Evolutionary conservation across 805 yeast species (phyloP), one percentile per base, ranked within the genome.

Genomic region (Nakazawaea wickerhamii): DNA sequence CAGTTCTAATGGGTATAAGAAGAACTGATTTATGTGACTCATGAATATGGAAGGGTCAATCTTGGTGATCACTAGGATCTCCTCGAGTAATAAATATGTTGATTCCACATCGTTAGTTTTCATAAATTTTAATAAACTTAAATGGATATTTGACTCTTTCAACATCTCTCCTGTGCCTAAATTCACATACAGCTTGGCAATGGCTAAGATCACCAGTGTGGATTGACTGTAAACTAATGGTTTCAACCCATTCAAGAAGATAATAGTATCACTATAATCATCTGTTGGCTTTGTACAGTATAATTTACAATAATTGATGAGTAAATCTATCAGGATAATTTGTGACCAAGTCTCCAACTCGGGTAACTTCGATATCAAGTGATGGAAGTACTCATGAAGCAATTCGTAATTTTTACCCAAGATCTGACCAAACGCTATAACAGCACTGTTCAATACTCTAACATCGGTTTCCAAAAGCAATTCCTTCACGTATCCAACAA

Each of bases 281-380:
- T 31, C 38, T 5, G 60, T 62, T 2, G 93, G 85, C 38, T 70
- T 64, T 3, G 79, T 73, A 28, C 89, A 55, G 55, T 70, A 89
- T 6, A 60, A 51, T 41, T 89, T 72, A 26, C 78, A 67, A 58
- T 93, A 93, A 40, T 77, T 75, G 0, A 81, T 73, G 38, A 90
- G 64, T 4, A 85, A 50, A 37, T 84, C 85, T 17, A 87, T 63
- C 13, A 80, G 58, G 9, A 66, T 55, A 0, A 71, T 59, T 53
- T 84, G 89, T 7, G 87, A 63, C 84, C 89, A 86, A 41, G 81
- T 82, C 45, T 89, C 95, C 42, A 91, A 67, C 1, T 71, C 67
- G 0, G 54, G 49, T 21, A 77, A 48, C 25, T 69, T 59, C 1
- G 64, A 54, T 45, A 62, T 46, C 6, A 64, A 44, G 48, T 62